These are phyloP conservation scores for Colletotrichum sp. DNA, from an alignment of 2,329 filamentous ascomycete genomes.

Conservation along the genomic window DNA sequence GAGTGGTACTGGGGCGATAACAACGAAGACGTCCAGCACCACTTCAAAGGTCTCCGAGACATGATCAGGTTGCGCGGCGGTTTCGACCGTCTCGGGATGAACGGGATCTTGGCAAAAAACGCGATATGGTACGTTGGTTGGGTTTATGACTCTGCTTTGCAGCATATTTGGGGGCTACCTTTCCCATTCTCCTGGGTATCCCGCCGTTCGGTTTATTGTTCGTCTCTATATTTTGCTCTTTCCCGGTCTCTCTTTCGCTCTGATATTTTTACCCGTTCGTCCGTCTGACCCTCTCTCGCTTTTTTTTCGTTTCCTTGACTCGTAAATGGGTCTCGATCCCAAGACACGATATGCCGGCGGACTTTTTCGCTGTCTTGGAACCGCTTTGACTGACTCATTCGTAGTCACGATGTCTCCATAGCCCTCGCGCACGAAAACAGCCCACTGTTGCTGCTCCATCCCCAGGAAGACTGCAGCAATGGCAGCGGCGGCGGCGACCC, in stretches of 20 bases:
- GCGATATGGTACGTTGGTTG: slow-evolving; percentile 47
- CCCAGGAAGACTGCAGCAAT: background rate
- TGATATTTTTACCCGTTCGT: background rate
- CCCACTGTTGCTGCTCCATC: slow-evolving; percentile 40
- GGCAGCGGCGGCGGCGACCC: background rate
- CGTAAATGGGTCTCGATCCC: slow-evolving; percentile 11
- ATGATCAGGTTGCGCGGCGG: slow-evolving; percentile 55
- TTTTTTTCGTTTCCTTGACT: slow-evolving; percentile 1
- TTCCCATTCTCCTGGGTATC: background rate
- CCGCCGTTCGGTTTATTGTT: slow-evolving; percentile 46
- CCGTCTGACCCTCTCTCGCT: slow-evolving; percentile 8
- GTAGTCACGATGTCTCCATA: slow-evolving; percentile 52
- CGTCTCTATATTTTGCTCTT: slow-evolving; percentile 22
- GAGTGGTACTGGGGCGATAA: slow-evolving; percentile 61
- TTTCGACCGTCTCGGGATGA: slow-evolving; percentile 48
- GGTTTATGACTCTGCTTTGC: background rate
- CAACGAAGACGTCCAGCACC: slow-evolving; percentile 44
- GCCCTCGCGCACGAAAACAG: slow-evolving; percentile 51
- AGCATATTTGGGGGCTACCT: background rate
- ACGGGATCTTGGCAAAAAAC: slow-evolving; percentile 52
- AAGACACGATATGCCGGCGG: slow-evolving; percentile 7
- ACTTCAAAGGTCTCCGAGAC: slow-evolving; percentile 50
- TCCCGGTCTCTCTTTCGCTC: slow-evolving; percentile 17
- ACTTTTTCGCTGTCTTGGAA: background rate
- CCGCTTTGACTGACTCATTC: slow-evolving; percentile 11